Base-by-base conservation (phyloP, 257 asterid species). In the Apocynum venetum region DNA sequence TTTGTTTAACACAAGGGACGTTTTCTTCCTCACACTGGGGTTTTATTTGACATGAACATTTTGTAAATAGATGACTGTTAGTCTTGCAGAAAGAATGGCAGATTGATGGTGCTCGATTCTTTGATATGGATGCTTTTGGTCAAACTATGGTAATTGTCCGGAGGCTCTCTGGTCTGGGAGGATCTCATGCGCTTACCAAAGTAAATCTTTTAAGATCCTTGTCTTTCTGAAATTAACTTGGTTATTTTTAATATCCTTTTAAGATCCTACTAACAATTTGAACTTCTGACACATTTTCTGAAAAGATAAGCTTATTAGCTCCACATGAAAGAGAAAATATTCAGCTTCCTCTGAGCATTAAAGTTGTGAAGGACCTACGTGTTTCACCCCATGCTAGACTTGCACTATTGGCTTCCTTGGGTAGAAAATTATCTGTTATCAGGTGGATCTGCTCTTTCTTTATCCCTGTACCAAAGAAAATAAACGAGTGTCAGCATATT, bases 41-140 rank as follows among this genome's bases (percentile, higher is more conserved):
- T 19, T 52, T 36, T 9, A 48, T 31, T 49, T 35, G 36, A n/a
- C 35, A 40, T 49, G 46, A 61, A 47, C 46, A n/a, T 72, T 72
- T 72, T 11, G 63, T 68, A 68, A 64, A 68, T 66, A 9, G 15
- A 43, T 67, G 53, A 65, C 25, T 68, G 53, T 68, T 68, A 20
- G 4, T 73, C 82, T 81, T 84, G 80, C 80, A 96, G 99, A 76
- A 80, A 71, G 91, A 87, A 56, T 82, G 89, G 80, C 90, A 79
- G 83, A 84, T 93, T 57, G 91, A 86, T 79, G 97, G 95, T 73
- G 98, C 96, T 52, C 94, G 98, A 53, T 84, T 96, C 71, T 93
- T 96, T 78, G 97, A 89, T 81, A 79, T 93, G 76, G 97, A 93
- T 85, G 67, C 85, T 81, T 79, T 74, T 71, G 78, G 87, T 82